phyloP scores from a whole-genome alignment of 1,284 basidiomycete genomes.

The Pseudozyma hubeiensis region DNA sequence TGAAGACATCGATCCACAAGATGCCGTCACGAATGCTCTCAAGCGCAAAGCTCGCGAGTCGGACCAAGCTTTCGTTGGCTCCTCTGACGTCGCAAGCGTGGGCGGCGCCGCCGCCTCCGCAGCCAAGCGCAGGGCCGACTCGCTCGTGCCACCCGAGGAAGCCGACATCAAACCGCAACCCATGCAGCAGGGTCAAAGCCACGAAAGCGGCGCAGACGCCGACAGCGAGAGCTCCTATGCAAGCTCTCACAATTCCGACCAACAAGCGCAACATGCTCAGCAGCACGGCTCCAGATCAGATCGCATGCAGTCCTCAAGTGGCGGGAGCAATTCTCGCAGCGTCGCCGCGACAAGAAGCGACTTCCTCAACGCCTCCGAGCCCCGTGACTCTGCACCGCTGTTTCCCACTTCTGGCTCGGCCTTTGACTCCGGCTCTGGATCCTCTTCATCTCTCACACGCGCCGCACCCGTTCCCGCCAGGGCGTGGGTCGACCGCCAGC shows the following conservation, averaged over 20 bases:
- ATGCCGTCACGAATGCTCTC: constrained; percentile 26
- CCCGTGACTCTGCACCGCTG: constrained; percentile 25
- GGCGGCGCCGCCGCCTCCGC: constrained; percentile 4
- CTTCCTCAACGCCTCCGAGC: constrained; percentile 41
- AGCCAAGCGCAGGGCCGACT: constrained; percentile 18
- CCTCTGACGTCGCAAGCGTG: not conserved
- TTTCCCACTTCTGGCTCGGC: constrained; percentile 15
- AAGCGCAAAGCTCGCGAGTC: constrained; percentile 33
- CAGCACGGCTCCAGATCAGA: not conserved
- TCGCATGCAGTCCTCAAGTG: not conserved
- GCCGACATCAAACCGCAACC: constrained; percentile 11
- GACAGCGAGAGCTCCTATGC: constrained; percentile 46
- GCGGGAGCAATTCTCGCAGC: constrained; percentile 9
- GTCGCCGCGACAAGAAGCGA: constrained; percentile 40
- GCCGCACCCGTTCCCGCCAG: constrained; percentile 20
- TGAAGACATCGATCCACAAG: constrained; percentile 36
- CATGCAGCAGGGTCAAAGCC: constrained; percentile 36
- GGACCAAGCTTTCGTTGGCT: constrained; percentile 13
- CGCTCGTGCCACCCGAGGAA: not conserved
- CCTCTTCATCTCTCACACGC: constrained; percentile 2
- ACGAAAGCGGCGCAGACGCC: constrained; percentile 47
- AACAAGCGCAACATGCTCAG: not conserved
- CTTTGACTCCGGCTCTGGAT: constrained; percentile 5
- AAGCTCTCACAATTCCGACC: constrained; percentile 22
- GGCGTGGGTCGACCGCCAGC: constrained; percentile 43